Base-by-base conservation (phyloP, 257 asterid genomes). In the Cruciata laevipes region DNA sequence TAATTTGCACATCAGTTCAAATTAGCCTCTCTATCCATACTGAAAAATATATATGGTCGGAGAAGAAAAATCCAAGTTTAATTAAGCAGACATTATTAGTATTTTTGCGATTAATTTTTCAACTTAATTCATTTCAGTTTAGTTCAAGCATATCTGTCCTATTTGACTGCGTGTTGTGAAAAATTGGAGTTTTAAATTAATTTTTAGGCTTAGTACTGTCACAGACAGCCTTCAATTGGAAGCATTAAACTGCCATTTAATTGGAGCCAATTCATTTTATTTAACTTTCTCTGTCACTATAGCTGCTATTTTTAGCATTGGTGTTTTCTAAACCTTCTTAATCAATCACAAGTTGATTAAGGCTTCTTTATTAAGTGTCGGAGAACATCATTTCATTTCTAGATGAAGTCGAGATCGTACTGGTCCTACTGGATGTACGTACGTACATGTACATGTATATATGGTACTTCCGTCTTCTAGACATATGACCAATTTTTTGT, bases 341-440 rank as follows among this genome's bases (percentile, higher is more conserved):
- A 72, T 47, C 55, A 47, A 47, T 47, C 55, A 47, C 55, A 5
- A 5, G 31, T 25, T 32, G n/a, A 44, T 37, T 24, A 3, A 55
- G 71, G 59, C 65, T 72, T 55, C 47, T 38, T 17, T 10, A 64
- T 66, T 23, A 64, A 71, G 63, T 64, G 68, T 71, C 38, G 52
- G 68, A 70, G 65, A 63, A 71, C 55, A 47, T 47, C 71, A 69
- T 60, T 16, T 47, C 71, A 69, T 60, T 16, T 74, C 7, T 61
- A 73, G 16, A 61, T 35, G 63, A 65, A 40, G 38, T 7, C 40
- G 10, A 24, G 40, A 42, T 14, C 58, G 60, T 47, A 47, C 53
- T n/a, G 30, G 30, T 27, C 30, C 30, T 27, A 27, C 30, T 27
- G 30, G 2, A 1, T 27, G 30, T 27, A 27, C 30, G n/a, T 4